Conservation (phyloP, 768 basidiomycete species). For the Rhodotorula babjevae region DNA sequence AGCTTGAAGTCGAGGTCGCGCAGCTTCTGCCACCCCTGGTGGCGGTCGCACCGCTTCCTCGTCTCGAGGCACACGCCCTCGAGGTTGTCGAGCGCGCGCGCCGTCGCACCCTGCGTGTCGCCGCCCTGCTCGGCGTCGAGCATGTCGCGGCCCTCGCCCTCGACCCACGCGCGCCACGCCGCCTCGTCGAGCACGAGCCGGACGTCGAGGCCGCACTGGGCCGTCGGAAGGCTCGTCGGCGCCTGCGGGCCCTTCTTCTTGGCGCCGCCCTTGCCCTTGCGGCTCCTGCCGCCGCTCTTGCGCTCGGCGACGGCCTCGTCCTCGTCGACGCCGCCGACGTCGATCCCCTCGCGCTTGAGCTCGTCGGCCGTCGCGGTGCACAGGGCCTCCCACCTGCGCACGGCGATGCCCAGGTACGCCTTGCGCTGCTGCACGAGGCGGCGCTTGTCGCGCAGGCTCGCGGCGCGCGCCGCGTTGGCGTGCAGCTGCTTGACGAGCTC, state of each 20-base stretch:
- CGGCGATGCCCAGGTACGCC: slow-evolving; percentile 29
- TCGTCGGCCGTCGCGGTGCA: slow-evolving; percentile 32
- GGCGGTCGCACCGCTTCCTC: slow-evolving; percentile 41
- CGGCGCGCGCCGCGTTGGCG: slow-evolving; percentile 46
- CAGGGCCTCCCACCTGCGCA: slow-evolving; percentile 37
- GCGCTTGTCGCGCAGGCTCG: background rate
- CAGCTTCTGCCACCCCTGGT: slow-evolving; percentile 42
- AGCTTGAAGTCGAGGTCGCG: slow-evolving; percentile 41
- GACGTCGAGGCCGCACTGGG: slow-evolving; percentile 77
- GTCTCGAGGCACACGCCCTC: slow-evolving; percentile 33
- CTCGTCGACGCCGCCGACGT: background rate
- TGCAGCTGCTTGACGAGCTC: slow-evolving; percentile 55
- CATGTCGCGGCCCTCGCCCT: slow-evolving; percentile 15
- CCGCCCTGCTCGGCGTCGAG: slow-evolving; percentile 1
- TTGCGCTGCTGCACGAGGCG: slow-evolving; percentile 24
- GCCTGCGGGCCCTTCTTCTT: slow-evolving; percentile 52
- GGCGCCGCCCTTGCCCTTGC: slow-evolving; percentile 52
- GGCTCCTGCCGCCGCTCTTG: slow-evolving; percentile 50
- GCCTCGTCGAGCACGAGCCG: slow-evolving; percentile 76
- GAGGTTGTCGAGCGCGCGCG: slow-evolving; percentile 14
- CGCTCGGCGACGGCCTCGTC: background rate
- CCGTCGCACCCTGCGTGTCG: background rate
- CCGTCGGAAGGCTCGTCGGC: slow-evolving; percentile 52
- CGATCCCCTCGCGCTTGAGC: slow-evolving; percentile 18
- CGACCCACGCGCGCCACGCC: slow-evolving; percentile 63